Conservation (phyloP, 768 basidiomycete genomes). For the Exidia glandulosa region DNA sequence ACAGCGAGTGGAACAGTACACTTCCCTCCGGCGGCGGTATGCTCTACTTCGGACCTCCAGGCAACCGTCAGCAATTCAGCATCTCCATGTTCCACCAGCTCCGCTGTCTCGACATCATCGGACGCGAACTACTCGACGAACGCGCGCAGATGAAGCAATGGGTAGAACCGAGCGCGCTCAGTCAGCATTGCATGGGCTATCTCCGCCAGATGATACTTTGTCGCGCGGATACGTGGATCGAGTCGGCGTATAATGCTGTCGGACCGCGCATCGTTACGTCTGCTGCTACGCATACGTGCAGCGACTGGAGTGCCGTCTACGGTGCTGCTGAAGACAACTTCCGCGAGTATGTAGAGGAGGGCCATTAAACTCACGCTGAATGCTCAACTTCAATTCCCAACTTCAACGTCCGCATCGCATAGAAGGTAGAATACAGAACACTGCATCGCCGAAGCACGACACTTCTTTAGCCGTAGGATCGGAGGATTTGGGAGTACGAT, state of each 20-base stretch:
- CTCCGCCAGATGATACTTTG: conserved; percentile 28
- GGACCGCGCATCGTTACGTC: conserved; percentile 22
- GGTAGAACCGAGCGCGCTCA: conserved; percentile 8
- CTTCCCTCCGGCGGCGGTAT: conserved; percentile 12
- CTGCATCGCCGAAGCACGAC: no score
- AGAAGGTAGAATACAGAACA: no score
- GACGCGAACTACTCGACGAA: no score
- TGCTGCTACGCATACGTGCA: conserved; percentile 29
- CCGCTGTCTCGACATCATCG: conserved; percentile 31
- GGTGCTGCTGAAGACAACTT: conserved; percentile 24
- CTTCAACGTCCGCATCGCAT: no score
- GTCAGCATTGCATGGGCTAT: conserved; percentile 30
- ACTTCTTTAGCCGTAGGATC: no score
- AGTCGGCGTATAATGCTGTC: conserved; percentile 23
- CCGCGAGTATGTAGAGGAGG: no score
- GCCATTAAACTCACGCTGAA: no score
- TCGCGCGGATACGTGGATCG: conserved; percentile 22
- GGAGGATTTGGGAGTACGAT: no score
- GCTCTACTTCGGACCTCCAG: conserved; percentile 14
- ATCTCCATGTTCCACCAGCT: conserved; percentile 30
- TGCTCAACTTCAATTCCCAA: no score
- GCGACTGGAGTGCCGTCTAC: conserved; percentile 30
- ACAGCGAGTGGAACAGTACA: conserved; percentile 16
- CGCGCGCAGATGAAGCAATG: no score
- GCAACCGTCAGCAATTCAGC: conserved; percentile 20